Evolutionary conservation across 2,329 filamentous ascomycete genomes (phyloP), one percentile per base, ranked within the genome.

Genomic region (Fusarium protoensiforme): DNA sequence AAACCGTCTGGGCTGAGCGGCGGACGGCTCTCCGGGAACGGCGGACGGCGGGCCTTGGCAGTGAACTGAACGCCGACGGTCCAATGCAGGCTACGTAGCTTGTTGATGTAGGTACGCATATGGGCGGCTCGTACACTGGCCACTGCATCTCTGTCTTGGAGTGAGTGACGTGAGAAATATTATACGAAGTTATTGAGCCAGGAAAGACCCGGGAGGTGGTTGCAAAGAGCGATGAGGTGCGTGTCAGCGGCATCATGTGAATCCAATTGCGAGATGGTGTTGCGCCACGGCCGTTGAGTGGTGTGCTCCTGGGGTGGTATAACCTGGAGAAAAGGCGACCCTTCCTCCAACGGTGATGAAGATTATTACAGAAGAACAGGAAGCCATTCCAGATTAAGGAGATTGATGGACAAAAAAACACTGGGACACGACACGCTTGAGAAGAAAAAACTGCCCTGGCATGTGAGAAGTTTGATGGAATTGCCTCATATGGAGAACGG

Each of bases 401-500:
- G 18, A 62, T 20, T 48, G 54, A 65, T 58, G 29, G 54, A 60
- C 38, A 63, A 64, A 68, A 64, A 69, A 39, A 61, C 39, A 36
- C 9, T 27, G 33, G n/a, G 24, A 56, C 51, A 24, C 18, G 46
- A 53, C 18, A 20, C 10, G 18, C 29, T 7, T 31, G 46, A 31
- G 10, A 18, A 8, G 20, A 38, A 38, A 57, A 58, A 58, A 39
- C 31, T 39, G 59, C 27, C 57, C 53, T 68, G 64, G 65, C 64
- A 74, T 69, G 71, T 71, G 69, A 75, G 65, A 74, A 74, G 59
- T 69, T 58, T 60, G 68, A 63, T 59, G 62, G 69, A 78, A 77
- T 78, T 78, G 69, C 76, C 76, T 78, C 76, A 78, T 69, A 59
- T 57, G 35, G 69, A 38, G 69, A 76, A 76, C 57, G 67, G 75